phyloP scores from a whole-genome alignment of 129 eudicot genomes.

The Deinandra increscens region DNA sequence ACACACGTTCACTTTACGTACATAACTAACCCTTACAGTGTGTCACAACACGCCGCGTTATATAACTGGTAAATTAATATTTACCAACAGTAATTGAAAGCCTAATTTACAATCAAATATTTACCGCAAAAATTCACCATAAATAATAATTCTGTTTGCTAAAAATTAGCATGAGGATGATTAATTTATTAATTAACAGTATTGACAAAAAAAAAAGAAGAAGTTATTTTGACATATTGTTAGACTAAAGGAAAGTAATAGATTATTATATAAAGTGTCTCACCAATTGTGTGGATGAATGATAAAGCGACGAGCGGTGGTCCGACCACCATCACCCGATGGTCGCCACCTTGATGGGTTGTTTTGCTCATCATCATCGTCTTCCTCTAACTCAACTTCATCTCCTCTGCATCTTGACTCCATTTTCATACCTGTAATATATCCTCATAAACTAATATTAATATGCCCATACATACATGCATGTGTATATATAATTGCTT shows the following conservation, averaged over 20 bases:
- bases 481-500: constrained; percentile 18
- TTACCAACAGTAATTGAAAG: too few species aligned
- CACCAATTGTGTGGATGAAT: constrained; percentile 34
- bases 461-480: not conserved
- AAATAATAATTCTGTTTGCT: too few species aligned
- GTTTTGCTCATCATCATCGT: constrained; percentile 24
- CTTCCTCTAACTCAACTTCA: constrained; percentile 6
- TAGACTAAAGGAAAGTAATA: not conserved
- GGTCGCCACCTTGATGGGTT: constrained; percentile 22
- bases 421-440: constrained; percentile 17
- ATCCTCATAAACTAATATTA: not conserved
- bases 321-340: constrained; percentile 16
- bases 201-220: too few species aligned
- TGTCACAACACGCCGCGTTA: too few species aligned
- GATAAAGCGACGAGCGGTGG: not conserved
- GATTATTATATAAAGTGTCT: constrained; percentile 5
- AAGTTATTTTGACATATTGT: too few species aligned
- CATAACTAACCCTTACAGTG: too few species aligned
- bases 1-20: too few species aligned
- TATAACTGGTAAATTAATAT: too few species aligned
- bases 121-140: too few species aligned
- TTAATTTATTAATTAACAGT: too few species aligned
- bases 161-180: too few species aligned
- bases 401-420: constrained; percentile 22
- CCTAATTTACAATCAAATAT: too few species aligned